Evolutionary conservation across 345 rosid genomes (phyloP).

Genomic region (Adansonia digitata): DNA sequence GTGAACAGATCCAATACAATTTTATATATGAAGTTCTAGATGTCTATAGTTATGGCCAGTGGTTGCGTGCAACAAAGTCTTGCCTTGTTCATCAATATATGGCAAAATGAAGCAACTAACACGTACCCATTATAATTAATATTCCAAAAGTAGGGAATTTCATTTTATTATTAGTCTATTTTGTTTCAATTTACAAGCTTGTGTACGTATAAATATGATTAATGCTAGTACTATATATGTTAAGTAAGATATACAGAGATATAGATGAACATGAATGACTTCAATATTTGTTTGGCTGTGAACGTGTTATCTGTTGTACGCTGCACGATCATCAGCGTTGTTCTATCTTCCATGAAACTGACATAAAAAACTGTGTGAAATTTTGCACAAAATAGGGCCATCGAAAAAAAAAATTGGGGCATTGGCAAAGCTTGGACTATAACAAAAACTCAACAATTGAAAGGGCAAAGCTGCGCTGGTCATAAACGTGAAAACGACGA

Average conservation of each 20-base stretch:
- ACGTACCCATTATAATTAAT: neutral
- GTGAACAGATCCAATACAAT: no score
- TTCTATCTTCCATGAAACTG: neutral
- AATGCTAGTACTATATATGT: neutral
- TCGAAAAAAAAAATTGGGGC: neutral
- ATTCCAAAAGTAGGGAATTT: neutral
- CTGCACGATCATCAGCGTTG: neutral
- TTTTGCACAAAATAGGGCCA: neutral
- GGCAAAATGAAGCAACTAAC: neutral
- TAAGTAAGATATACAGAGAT: neutral
- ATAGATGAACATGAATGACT: neutral
- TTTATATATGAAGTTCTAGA: no score
- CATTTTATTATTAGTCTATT: neutral
- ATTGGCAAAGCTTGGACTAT: neutral
- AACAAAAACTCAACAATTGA: conserved; percentile 3
- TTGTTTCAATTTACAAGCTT: neutral
- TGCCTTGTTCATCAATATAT: no score
- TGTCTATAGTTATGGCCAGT: neutral
- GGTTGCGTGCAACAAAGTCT: neutral
- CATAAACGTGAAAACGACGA: conserved; percentile 4
- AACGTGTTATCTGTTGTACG: neutral
- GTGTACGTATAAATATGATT: neutral
- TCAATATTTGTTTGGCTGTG: neutral
- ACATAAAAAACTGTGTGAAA: neutral
- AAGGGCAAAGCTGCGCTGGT: conserved; percentile 2